phyloP scores from a whole-genome alignment of 2,329 filamentous ascomycete species.

The Diaporthe sp. region DNA sequence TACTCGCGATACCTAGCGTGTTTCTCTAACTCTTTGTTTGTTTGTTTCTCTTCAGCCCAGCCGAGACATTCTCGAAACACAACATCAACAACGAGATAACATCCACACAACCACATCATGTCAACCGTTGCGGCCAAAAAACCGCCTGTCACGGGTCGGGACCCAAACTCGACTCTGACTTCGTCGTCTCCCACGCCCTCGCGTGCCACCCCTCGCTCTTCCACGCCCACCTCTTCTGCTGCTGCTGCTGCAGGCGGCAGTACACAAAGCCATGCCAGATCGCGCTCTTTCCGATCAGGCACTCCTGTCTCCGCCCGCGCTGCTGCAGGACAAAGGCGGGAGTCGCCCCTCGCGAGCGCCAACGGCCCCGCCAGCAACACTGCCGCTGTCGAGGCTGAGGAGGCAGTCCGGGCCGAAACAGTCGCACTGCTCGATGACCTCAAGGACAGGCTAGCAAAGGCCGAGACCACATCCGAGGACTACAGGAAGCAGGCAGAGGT shows the following conservation, averaged over 20 bases:
- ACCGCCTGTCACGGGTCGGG: slow-evolving; percentile 63
- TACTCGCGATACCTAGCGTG: slow-evolving; percentile 36
- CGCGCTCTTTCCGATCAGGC: slow-evolving; percentile 74
- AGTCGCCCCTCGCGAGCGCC: slow-evolving; percentile 57
- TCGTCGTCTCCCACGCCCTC: slow-evolving; percentile 53
- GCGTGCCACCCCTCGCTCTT: slow-evolving; percentile 58
- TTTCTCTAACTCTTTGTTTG: slow-evolving; percentile 34
- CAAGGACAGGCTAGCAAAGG: slow-evolving; percentile 84
- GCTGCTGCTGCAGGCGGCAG: slow-evolving; percentile 57
- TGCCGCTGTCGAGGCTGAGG: slow-evolving; percentile 67
- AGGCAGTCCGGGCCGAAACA: slow-evolving; percentile 84
- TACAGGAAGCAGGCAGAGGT: slow-evolving; percentile 88
- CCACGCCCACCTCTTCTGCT: slow-evolving; percentile 63
- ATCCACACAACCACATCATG: slow-evolving; percentile 54
- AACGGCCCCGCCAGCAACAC: slow-evolving; percentile 54
- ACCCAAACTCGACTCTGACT: slow-evolving; percentile 53
- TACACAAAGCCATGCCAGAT: slow-evolving; percentile 58
- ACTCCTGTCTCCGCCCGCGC: slow-evolving; percentile 82
- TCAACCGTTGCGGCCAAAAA: slow-evolving; percentile 67
- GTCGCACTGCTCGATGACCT: slow-evolving; percentile 86
- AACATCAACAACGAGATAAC: slow-evolving; percentile 12
- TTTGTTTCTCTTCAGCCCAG: slow-evolving; percentile 32
- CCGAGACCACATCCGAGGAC: slow-evolving; percentile 83
- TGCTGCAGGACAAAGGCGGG: slow-evolving; percentile 73
- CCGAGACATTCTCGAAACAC: slow-evolving; percentile 32